These are phyloP conservation scores for Mortierella sp. DNA, from an alignment of 371 early-diverging fungal species.

Conservation along the genomic window DNA sequence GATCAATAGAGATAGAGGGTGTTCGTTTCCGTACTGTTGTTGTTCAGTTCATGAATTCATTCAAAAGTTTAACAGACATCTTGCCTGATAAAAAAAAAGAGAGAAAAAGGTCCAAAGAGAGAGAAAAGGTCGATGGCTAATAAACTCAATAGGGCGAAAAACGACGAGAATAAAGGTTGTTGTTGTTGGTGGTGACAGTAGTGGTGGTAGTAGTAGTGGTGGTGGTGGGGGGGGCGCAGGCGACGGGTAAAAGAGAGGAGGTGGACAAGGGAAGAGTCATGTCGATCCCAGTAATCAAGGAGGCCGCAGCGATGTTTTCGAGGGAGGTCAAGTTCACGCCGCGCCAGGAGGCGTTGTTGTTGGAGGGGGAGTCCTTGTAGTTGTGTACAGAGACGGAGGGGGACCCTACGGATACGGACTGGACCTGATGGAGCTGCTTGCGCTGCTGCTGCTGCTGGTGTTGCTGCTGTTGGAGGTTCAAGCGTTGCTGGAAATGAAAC, in stretches of 20 bases:
- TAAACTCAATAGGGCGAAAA: slow-evolving; percentile 23
- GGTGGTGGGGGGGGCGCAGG: neutral
- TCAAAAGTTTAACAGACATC: slow-evolving; percentile 14
- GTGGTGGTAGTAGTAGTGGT: neutral
- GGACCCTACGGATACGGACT: slow-evolving; percentile 11
- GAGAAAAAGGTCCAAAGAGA: neutral
- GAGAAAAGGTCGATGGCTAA: neutral
- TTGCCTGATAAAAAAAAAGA: neutral
- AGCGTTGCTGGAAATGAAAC: slow-evolving; percentile 7
- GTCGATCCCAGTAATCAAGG: slow-evolving; percentile 40
- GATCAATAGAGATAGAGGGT: neutral
- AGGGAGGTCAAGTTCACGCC: slow-evolving; percentile 18
- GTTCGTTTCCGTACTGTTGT: neutral
- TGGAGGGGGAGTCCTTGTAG: slow-evolving; percentile 2
- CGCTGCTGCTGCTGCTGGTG: slow-evolving; percentile 20
- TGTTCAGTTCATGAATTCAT: slow-evolving; percentile 2
- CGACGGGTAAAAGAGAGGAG: neutral
- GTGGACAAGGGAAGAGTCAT: slow-evolving; percentile 1
- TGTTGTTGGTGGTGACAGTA: slow-evolving; percentile 16
- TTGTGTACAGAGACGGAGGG: neutral
- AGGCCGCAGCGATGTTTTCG: slow-evolving; percentile 28
- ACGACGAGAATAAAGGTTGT: neutral
- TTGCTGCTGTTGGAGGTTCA: slow-evolving; percentile 13
- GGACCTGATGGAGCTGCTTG: slow-evolving; percentile 25
- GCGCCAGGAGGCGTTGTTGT: neutral